Conservation (phyloP, 495 filamentous ascomycete genomes). For the Bombardia bombarda region DNA sequence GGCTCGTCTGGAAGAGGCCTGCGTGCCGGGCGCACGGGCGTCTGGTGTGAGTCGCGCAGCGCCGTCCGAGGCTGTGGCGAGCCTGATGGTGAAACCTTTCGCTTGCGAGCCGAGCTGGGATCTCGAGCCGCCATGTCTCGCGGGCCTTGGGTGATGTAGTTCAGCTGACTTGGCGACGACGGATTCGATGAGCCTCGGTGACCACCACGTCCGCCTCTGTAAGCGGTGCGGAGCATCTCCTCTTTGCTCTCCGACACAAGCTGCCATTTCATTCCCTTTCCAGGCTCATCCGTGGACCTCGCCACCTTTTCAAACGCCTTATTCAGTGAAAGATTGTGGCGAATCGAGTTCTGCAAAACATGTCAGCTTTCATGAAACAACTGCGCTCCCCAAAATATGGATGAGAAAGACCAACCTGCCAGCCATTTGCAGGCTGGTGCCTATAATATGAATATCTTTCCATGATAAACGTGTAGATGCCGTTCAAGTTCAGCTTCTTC, state of each 20-base stretch:
- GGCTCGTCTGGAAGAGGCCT: conserved; percentile 38
- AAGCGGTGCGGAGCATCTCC: conserved; percentile 49
- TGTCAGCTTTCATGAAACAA: conserved; percentile 13
- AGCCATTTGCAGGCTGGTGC: conserved; percentile 62
- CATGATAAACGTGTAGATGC: conserved; percentile 89
- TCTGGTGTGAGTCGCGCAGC: conserved; percentile 40
- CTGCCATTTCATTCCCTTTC: conserved; percentile 98
- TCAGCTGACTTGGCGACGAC: conserved; percentile 46
- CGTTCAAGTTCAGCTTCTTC: conserved; percentile 77
- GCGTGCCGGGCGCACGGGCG: conserved; percentile 54
- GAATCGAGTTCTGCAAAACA: conserved; percentile 72
- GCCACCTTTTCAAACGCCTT: conserved; percentile 89
- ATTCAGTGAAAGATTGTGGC: conserved; percentile 90
- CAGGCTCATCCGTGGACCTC: conserved; percentile 85
- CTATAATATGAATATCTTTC: conserved; percentile 86
- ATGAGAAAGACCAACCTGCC: conserved; percentile 59
- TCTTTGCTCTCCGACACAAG: conserved; percentile 74
- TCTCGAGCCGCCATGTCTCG: conserved; percentile 38
- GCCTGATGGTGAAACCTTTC: conserved; percentile 41
- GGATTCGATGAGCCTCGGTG: conserved; percentile 51
- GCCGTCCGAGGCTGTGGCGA: conserved; percentile 40
- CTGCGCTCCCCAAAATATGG: background rate
- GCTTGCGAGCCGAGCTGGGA: conserved; percentile 34
- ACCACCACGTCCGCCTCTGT: conserved; percentile 45
- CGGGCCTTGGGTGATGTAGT: conserved; percentile 39